Evolutionary conservation across 169 alveolate species (phyloP).

Genomic region (Fabrea salina): DNA sequence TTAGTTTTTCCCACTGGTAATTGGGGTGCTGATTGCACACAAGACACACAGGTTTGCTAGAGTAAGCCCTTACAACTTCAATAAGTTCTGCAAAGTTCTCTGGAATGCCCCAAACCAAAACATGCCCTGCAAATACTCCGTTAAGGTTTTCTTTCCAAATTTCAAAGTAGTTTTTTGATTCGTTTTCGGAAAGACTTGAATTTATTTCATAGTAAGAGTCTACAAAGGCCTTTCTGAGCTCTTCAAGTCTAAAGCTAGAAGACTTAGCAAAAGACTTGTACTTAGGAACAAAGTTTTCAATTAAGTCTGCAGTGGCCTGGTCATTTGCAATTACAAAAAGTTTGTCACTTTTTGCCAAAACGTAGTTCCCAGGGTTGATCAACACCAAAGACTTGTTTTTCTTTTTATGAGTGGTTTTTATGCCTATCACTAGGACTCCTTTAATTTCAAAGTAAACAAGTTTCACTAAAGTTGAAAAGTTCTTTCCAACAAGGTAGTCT

Average conservation of each 20-base stretch:
- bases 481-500: conserved; percentile 13
- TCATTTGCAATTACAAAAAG: conserved; percentile 23
- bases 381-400: not conserved
- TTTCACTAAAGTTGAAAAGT: not conserved
- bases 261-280: not conserved
- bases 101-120: not conserved
- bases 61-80: not conserved
- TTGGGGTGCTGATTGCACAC: not conserved
- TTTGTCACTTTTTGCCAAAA: not conserved
- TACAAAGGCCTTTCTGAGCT: not conserved
- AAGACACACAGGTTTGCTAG: conserved; percentile 21
- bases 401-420: not conserved
- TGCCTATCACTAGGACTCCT: conserved; percentile 19
- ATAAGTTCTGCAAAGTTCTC: conserved; percentile 2
- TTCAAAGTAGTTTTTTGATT: not conserved
- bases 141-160: conserved; percentile 11
- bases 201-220: not conserved
- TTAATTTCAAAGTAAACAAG: not conserved
- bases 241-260: not conserved
- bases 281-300: not conserved
- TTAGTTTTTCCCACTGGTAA: conserved; percentile 16
- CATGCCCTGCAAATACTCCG: not conserved
- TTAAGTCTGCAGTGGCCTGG: not conserved
- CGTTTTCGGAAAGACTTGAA: not conserved
- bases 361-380: conserved; percentile 13